Evolutionary conservation across 305 asterid species (phyloP).

Genomic region (Rubia tinctorum): DNA sequence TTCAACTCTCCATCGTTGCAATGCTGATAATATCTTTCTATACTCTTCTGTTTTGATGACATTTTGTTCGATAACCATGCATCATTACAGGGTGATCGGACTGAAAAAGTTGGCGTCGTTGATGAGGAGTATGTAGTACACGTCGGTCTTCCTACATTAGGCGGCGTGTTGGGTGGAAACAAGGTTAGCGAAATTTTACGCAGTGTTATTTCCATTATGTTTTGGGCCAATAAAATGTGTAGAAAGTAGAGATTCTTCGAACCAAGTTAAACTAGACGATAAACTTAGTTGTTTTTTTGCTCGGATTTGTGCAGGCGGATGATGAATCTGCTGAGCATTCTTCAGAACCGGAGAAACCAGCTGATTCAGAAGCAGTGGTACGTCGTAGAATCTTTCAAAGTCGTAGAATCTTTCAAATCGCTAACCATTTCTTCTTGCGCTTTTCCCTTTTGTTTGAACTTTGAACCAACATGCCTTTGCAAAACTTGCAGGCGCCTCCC

Average conservation of each 20-base stretch:
- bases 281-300: not conserved
- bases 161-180: constrained; percentile 41
- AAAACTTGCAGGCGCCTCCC: constrained; percentile 36
- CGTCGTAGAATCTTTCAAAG: constrained; percentile 7
- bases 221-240: not conserved
- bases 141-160: constrained; percentile 81
- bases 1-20: constrained; percentile 5
- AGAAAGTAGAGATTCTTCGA: not conserved
- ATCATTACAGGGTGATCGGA: constrained; percentile 81
- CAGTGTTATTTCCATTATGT: too few species aligned
- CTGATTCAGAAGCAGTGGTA: constrained; percentile 40
- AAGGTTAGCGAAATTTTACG: constrained; percentile 20
- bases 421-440: not conserved
- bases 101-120: constrained; percentile 76
- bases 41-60: constrained; percentile 13
- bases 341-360: constrained; percentile 28
- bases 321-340: constrained; percentile 20
- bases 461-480: constrained; percentile 2
- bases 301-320: constrained; percentile 14
- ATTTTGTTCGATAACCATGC: not conserved
- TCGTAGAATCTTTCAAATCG: too few species aligned
- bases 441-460: not conserved
- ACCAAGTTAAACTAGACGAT: too few species aligned
- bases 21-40: not conserved
- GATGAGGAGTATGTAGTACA: constrained; percentile 81